Base-by-base conservation (phyloP, 2,329 filamentous ascomycete genomes). In the Westerdykella aurantiaca region DNA sequence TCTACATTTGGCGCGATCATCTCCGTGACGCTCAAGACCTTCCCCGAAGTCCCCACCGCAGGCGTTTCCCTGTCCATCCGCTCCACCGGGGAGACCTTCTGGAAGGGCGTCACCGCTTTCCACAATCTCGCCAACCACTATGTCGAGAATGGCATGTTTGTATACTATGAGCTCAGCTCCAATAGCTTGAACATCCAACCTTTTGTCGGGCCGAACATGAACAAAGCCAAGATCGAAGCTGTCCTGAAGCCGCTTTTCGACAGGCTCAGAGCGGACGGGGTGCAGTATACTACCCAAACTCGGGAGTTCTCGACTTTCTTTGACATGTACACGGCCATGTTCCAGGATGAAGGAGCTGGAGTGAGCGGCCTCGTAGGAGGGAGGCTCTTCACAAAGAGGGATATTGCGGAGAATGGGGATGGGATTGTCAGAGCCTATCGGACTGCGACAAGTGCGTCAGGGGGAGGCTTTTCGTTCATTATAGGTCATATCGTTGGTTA, bases 81-180 rank as follows among this genome's bases (percentile, higher is more conserved):
- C 23, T 29, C 34, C 12, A 47, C 41, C 4, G 44, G 39, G 18
- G 41, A 43, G 7, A 9, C 42, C 6, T 49, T 51, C 43, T 51
- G 49, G 49, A 44, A 51, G 38, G 49, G 42, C 25, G 47, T 38
- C 22, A 31, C n/a, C 22, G 41, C 34, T 3, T 51, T 51, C 46
- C 46, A 51, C 41, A 49, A 49, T 16, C 39, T 49, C 4, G 23
- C 46, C 17, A 49, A 49, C 33, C 41, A 14, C 33, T 51, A 42
- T 21, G 46, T 51, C 34, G 48, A 50, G 9, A 48, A 50, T 31
- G 48, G 48, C 29, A 48, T 49, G 45, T 50, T 50, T 34, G 45
- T 49, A n/a, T 51, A 51, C 38, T 49, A 46, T 31, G 46, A 51
- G 34, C 44, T 49, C 14, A 42, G 22, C 23, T 13, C 34, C 12